Conservation (phyloP, 1,284 basidiomycete species). For the Tausonia pullulans region DNA sequence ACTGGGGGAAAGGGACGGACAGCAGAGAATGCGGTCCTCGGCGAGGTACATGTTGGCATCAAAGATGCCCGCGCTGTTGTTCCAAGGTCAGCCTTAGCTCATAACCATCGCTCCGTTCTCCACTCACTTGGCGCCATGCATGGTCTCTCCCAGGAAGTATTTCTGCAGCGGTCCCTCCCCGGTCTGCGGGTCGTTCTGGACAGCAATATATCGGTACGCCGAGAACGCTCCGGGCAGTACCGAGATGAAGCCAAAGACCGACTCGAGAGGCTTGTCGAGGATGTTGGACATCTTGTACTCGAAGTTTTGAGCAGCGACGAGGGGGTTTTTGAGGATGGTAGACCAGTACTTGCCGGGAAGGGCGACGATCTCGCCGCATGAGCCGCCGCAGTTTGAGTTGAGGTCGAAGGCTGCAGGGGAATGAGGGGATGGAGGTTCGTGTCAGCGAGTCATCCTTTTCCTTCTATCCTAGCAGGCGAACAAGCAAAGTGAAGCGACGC, state of each 20-base stretch:
- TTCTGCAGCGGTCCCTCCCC: slow-evolving; percentile 26
- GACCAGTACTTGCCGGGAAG: slow-evolving; percentile 85
- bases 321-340: slow-evolving; percentile 50
- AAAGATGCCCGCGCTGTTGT: slow-evolving; percentile 56
- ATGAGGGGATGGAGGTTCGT: neutral
- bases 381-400: slow-evolving; percentile 84
- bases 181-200: slow-evolving; percentile 15
- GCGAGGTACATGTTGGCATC: slow-evolving; percentile 53
- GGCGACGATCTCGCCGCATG: slow-evolving; percentile 86
- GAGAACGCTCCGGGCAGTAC: slow-evolving; percentile 81
- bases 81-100: slow-evolving; percentile 49
- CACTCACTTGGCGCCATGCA: slow-evolving; percentile 75
- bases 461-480: too few species aligned
- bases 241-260: slow-evolving; percentile 80
- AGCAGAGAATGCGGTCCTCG: slow-evolving; percentile 82
- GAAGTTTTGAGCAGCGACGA: slow-evolving; percentile 87
- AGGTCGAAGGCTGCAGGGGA: slow-evolving; percentile 55
- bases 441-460: neutral
- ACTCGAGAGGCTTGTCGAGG: slow-evolving; percentile 91
- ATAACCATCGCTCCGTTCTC: too few species aligned
- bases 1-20: slow-evolving; percentile 28
- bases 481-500: neutral
- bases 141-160: slow-evolving; percentile 93
- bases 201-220: slow-evolving; percentile 45
- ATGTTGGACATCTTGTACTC: slow-evolving; percentile 77